Evolutionary conservation across 2,329 filamentous ascomycete species (phyloP), one percentile per base, ranked within the genome.

Genomic region (Triangularia verruculosa): DNA sequence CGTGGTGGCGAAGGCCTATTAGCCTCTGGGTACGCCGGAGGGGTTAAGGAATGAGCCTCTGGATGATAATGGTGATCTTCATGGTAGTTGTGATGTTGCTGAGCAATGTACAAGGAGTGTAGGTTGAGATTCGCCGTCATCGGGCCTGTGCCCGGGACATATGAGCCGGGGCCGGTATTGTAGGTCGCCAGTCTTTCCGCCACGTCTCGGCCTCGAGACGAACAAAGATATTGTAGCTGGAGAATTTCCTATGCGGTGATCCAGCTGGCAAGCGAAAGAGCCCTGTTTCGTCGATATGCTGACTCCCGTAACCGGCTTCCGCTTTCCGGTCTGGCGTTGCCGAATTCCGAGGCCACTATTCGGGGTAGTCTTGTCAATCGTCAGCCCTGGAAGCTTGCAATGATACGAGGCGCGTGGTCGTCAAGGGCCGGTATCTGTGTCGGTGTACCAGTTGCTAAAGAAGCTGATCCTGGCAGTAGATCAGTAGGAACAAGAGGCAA

Each of bases 111-210:
- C 2, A 20, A 76, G 6, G 73, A 64, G 53, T 75, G 74, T 55
- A 77, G 27, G 39, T 4, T 59, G 34, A 52, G 20, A n/a, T 73
- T 73, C 78, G 80, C 79, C 64, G 72, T 72, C 73, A 75, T 74
- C 63, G 72, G 68, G 68, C 70, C 72, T 68, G 72, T 73, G 65
- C 73, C 74, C 71, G 73, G 71, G 71, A 74, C 73, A 67, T 75
- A 66, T 66, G 70, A 65, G 69, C 71, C 72, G 68, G 72, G 66
- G 68, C 70, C 69, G 65, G 70, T 64, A 66, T 72, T 71, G 73
- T 73, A 74, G 66, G 72, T 72, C 74, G 74, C 75, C 74, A 77
- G 74, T 66, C 71, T 72, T 73, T 71, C 72, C 69, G 65, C 65
- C 64, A 61, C 57, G 66, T 54, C 59, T 60, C 62, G 60, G 24